Base-by-base conservation (phyloP, 108 stramenopile species). In the Skeletonema marinoi region DNA sequence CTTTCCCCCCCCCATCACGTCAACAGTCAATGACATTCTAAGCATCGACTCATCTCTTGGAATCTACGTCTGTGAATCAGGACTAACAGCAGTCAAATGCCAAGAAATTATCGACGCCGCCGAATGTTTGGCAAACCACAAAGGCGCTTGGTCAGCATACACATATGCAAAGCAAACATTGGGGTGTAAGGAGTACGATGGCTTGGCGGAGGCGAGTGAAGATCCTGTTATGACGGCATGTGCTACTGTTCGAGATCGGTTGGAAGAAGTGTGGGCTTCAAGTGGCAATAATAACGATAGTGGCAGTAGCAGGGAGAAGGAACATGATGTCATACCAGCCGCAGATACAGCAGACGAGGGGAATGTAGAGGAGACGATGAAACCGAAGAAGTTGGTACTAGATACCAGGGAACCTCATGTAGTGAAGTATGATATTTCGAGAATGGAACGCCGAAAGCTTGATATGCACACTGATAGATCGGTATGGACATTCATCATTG, bases 151-250 rank as follows among this genome's bases (percentile, higher is more conserved):
- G 69, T 60, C 70, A 3, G 56, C 75, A 21, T 93, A 93, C 60
- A 93, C 92, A 1, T 93, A 93, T 63, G 92, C 92, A 51, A 93
- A 93, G 66, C 92, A 93, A 77, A 93, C 92, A 4, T 46, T 93
- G 74, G 92, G 92, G 29, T 93, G 92, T 75, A 85, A 89, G 31
- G 92, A 93, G 66, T 83, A 75, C 60, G 89, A 90, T 36, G 36
- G 14, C 8, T 61, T 93, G 71, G 89, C 89, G 0, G n/a, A 60
- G 31, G 68, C 72, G 16, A 74, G 80, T 65, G 65, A 30, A 19
- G 25, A 33, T 5, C 77, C 77, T 14, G 77, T 77, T 17, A 71
- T 77, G 77, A 71, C 50, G 25, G 77, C 77, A 21, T 71, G 60
- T 63, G 70, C 77, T 3, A 71, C 73, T 11, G 67, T 79, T 42